phyloP scores from a whole-genome alignment of 2,329 filamentous ascomycete genomes.

The Sporothrix luriei region DNA sequence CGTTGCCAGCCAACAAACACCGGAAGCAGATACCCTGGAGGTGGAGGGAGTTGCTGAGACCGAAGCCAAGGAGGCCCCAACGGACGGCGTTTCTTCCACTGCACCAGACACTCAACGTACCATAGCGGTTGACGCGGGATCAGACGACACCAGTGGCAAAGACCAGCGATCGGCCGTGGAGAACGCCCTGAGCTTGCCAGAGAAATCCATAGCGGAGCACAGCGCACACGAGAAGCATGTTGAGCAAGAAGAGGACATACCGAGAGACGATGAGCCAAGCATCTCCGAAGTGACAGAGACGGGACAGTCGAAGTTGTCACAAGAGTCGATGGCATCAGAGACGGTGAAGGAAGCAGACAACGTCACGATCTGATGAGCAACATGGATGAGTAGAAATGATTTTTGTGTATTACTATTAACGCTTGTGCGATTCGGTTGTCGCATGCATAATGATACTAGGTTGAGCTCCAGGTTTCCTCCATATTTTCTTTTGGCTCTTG shows the following conservation, averaged over 20 bases:
- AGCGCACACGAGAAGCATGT: background rate
- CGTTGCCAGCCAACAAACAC: background rate
- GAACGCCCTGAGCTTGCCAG: background rate
- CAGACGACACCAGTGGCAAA: background rate
- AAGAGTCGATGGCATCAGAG: background rate
- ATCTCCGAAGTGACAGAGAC: too few relatives aligned
- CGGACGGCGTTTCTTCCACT: too few relatives aligned
- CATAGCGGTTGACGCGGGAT: too few relatives aligned
- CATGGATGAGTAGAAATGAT: background rate
- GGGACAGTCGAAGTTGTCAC: background rate
- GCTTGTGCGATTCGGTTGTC: background rate
- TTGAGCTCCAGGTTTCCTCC: background rate
- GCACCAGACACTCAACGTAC: background rate
- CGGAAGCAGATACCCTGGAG: background rate
- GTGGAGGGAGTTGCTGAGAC: background rate
- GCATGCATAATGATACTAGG: background rate
- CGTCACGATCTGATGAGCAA: background rate
- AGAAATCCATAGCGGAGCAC: background rate
- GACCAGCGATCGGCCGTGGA: background rate
- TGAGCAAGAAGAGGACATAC: background rate
- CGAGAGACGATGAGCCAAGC: background rate
- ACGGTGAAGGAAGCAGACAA: background rate
- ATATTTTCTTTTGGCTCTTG: background rate
- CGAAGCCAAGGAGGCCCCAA: too few relatives aligned
- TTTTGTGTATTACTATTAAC: background rate